phyloP scores from a whole-genome alignment of 345 rosid genomes.

The Bruguiera parviflora region DNA sequence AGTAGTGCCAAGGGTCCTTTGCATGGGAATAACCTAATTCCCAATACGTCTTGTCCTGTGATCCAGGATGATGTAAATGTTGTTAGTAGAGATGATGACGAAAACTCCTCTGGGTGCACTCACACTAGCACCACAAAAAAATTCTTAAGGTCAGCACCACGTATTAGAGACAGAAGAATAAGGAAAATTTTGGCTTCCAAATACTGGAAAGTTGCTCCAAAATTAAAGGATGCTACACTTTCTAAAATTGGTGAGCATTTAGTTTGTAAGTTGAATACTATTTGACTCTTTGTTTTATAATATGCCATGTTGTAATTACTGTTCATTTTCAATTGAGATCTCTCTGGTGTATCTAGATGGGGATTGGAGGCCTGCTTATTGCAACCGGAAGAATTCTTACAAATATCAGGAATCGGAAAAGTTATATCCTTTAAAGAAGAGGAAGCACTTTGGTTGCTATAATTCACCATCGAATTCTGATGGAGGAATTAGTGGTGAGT shows the following conservation, averaged over 20 bases:
- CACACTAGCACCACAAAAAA: conserved; percentile 51
- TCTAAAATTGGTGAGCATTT: conserved; percentile 48
- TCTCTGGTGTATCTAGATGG: conserved; percentile 45
- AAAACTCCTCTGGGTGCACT: conserved; percentile 74
- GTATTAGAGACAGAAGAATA: conserved; percentile 78
- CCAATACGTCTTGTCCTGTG: conserved; percentile 34
- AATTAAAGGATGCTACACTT: conserved; percentile 47
- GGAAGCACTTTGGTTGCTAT: conserved; percentile 57
- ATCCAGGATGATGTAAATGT: conserved; percentile 54
- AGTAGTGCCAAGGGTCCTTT: conserved; percentile 41
- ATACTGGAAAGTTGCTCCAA: conserved; percentile 60
- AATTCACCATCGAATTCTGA: conserved; percentile 48
- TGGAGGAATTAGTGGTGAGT: conserved; percentile 43
- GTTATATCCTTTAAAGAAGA: conserved; percentile 83
- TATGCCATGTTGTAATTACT: not conserved
- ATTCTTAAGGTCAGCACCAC: conserved; percentile 59
- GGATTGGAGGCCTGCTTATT: conserved; percentile 47
- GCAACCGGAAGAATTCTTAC: conserved; percentile 48
- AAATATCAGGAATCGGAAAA: conserved; percentile 61
- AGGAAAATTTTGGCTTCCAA: conserved; percentile 83
- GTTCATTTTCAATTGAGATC: not conserved
- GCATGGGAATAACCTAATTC: conserved; percentile 26
- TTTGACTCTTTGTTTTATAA: conserved; percentile 1
- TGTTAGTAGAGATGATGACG: conserved; percentile 82
- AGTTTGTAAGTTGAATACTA: conserved; percentile 1